A percentile compares a stretch with the other conserved stretches of the same genome.
Conservation (phyloP, 108 stramenopile genomes). For the Pseudonitzschia pungens region DNA sequence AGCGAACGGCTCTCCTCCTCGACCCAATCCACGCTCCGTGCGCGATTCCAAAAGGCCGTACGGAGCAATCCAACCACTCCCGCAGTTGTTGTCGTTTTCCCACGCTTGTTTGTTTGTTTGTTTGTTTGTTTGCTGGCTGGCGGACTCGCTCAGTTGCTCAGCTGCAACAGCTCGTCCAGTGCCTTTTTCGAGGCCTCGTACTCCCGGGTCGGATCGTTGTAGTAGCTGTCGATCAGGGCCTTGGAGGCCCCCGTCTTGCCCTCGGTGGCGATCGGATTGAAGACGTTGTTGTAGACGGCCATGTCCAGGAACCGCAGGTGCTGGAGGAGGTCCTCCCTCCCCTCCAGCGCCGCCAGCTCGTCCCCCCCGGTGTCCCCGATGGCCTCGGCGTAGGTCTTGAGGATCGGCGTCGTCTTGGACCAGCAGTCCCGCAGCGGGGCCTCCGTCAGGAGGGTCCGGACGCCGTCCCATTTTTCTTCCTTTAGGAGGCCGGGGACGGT, state of each 20-base stretch:
- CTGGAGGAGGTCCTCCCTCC: constrained; percentile 58
- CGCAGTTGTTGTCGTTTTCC: too few species aligned
- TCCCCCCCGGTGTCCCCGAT: constrained; percentile 67
- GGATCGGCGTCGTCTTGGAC: constrained; percentile 26
- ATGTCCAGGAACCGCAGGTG: constrained; percentile 85
- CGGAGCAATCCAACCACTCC: too few species aligned
- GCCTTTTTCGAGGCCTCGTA: constrained; percentile 54
- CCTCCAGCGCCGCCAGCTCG: constrained; percentile 75
- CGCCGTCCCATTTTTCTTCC: constrained; percentile 79
- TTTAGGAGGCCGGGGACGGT: constrained; percentile 64
- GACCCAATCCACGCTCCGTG: too few species aligned
- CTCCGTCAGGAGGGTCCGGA: constrained; percentile 64
- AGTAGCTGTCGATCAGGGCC: constrained; percentile 66
- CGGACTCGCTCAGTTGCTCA: background rate
- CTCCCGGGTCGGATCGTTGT: constrained; percentile 82
- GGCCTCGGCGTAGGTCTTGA: constrained; percentile 54
- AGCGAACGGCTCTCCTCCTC: too few species aligned
- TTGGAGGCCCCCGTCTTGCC: constrained; percentile 68
- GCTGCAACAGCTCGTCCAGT: constrained; percentile 48
- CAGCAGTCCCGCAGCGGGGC: constrained; percentile 36
- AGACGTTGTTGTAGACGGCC: constrained; percentile 86
- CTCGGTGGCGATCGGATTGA: constrained; percentile 76
- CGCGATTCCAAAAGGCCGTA: too few species aligned
- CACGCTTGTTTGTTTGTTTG: too few species aligned
- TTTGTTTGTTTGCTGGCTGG: background rate